Evolutionary conservation across 2,329 filamentous ascomycete genomes (phyloP).

Genomic region (Colletotrichum chrysophilum): DNA sequence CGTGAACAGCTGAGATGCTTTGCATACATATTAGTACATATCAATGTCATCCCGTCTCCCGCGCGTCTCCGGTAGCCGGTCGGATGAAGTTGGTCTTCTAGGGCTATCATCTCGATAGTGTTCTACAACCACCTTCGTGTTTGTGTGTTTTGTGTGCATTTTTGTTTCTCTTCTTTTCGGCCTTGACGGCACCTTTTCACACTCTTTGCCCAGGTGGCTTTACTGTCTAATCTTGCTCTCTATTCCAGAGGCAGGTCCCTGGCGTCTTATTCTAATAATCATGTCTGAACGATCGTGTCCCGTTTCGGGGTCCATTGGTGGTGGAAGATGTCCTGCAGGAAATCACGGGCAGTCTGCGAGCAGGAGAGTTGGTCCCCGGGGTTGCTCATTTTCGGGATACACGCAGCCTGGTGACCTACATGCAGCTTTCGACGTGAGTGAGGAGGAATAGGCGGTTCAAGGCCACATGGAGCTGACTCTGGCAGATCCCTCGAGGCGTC

Average conservation of each 20-base stretch:
- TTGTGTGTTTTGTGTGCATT: background rate
- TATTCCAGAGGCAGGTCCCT: slow-evolving; percentile 13
- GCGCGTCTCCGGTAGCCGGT: background rate
- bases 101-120: background rate
- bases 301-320: slow-evolving; percentile 32
- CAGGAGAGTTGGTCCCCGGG: slow-evolving; percentile 30
- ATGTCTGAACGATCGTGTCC: slow-evolving; percentile 37
- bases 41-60: background rate
- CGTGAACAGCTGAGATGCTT: background rate
- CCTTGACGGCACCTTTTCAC: slow-evolving; percentile 4
- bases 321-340: slow-evolving; percentile 27
- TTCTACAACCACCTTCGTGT: background rate
- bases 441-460: accelerated
- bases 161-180: background rate
- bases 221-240: background rate
- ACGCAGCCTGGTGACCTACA: slow-evolving; percentile 32
- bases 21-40: background rate
- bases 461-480: slow-evolving; percentile 13
- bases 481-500: slow-evolving; percentile 49
- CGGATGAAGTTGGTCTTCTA: background rate
- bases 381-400: slow-evolving; percentile 37
- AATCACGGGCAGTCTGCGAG: slow-evolving; percentile 5
- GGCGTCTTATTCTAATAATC: slow-evolving; percentile 11
- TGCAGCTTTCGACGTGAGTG: slow-evolving; percentile 40
- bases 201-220: slow-evolving; percentile 5